Percentiles rank a stretch among this genome's conserved stretches.
Conservation (phyloP, 2,329 filamentous ascomycete genomes). For the Aspergillus terreus region DNA sequence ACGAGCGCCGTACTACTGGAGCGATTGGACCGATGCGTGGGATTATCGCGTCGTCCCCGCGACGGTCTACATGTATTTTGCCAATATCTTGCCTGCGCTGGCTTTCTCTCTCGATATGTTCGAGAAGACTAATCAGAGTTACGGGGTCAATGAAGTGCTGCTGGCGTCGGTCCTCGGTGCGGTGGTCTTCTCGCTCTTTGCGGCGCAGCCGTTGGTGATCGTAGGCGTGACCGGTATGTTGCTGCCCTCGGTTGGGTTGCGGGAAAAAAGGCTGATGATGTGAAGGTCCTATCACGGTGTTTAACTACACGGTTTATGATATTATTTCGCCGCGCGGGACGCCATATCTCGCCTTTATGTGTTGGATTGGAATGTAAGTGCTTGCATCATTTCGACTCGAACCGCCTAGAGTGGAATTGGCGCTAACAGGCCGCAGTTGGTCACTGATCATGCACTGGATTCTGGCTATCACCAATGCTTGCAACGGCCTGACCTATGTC, state of each 20-base stretch:
- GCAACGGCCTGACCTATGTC: slow-evolving; percentile 83
- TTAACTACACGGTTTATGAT: slow-evolving; percentile 91
- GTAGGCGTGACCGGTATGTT: slow-evolving; percentile 73
- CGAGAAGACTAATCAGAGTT: slow-evolving; percentile 76
- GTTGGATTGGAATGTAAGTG: slow-evolving; percentile 74
- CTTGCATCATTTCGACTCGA: too few species aligned
- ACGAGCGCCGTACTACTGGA: slow-evolving; percentile 71
- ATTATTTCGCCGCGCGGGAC: slow-evolving; percentile 75
- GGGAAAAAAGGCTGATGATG: slow-evolving; percentile 7
- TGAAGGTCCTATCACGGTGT: slow-evolving; percentile 77
- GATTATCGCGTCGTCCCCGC: slow-evolving; percentile 85
- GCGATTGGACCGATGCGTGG: slow-evolving; percentile 84
- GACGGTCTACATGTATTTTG: slow-evolving; percentile 92
- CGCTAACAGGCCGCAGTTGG: slow-evolving; percentile 54
- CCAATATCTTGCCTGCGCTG: slow-evolving; percentile 81
- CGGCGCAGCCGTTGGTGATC: slow-evolving; percentile 83
- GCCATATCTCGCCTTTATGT: slow-evolving; percentile 86
- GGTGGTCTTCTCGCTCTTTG: slow-evolving; percentile 74
- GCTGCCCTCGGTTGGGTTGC: neutral
- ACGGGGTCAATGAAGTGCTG: slow-evolving; percentile 89
- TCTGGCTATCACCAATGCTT: slow-evolving; percentile 78
- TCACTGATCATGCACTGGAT: slow-evolving; percentile 80
- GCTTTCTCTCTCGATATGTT: slow-evolving; percentile 95
- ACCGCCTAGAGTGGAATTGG: neutral
- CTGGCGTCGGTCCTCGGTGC: slow-evolving; percentile 78